A percentile compares a stretch with the other conserved stretches of the same genome.
These are phyloP conservation scores for Botrytis byssoidea DNA, from an alignment of 2,329 filamentous ascomycete genomes.

Conservation along the genomic window DNA sequence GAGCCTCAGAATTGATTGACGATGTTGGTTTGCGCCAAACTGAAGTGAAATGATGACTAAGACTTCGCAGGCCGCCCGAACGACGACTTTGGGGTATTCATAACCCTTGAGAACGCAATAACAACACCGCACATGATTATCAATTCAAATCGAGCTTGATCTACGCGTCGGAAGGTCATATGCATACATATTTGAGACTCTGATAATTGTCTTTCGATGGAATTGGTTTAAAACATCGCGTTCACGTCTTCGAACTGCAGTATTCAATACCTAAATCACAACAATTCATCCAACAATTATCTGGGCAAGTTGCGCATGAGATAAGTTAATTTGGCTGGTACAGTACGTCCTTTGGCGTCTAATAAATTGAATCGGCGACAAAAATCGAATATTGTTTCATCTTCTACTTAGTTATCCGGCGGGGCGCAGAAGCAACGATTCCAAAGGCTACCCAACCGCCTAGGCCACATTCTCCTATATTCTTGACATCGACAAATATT, in stretches of 20 bases:
- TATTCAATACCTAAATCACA: conserved; percentile 19
- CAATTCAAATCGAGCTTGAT: conserved; percentile 33
- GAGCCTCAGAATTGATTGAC: conserved; percentile 19
- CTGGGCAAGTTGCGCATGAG: conserved; percentile 18
- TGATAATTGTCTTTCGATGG: conserved; percentile 26
- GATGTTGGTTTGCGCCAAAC: conserved; percentile 30
- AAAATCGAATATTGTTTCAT: background rate
- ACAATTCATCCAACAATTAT: conserved; percentile 21
- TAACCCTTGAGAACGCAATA: conserved; percentile 27
- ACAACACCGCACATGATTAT: conserved; percentile 34
- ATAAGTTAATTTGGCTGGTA: background rate
- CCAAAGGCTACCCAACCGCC: background rate
- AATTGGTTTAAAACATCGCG: conserved; percentile 33
- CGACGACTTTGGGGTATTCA: conserved; percentile 28
- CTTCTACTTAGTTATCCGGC: background rate
- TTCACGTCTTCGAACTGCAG: conserved; percentile 22
- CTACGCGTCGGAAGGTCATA: conserved; percentile 37
- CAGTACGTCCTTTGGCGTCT: background rate
- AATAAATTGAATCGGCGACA: background rate
- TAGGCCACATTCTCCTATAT: background rate
- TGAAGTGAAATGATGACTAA: conserved; percentile 26
- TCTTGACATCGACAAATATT: background rate
- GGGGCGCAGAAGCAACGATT: conserved; percentile 11
- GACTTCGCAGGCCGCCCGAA: conserved; percentile 20
- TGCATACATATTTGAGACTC: conserved; percentile 28